Evolutionary conservation across 805 yeast species (phyloP).

Genomic region (Metschnikowia noctiluminum): DNA sequence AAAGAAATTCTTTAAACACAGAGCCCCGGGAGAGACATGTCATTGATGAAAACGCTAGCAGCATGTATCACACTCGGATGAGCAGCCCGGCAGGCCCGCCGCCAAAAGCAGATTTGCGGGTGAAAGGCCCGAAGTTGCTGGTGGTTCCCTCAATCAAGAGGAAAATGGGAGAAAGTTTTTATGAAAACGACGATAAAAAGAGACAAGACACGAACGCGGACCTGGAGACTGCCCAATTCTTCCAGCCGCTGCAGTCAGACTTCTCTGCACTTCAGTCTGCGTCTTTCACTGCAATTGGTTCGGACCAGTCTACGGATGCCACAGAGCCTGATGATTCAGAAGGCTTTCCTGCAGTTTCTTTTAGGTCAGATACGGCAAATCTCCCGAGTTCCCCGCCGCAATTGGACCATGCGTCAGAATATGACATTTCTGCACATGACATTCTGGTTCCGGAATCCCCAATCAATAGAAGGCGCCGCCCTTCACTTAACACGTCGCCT

Average conservation of each 20-base stretch:
- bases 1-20: slow-evolving; percentile 30
- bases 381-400: slow-evolving; percentile 42
- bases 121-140: slow-evolving; percentile 21
- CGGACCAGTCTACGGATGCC: slow-evolving; percentile 7
- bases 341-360: background rate
- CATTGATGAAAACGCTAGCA: slow-evolving; percentile 44
- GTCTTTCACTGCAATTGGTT: background rate
- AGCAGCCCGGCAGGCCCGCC: background rate
- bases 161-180: slow-evolving; percentile 42
- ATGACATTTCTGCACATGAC: slow-evolving; percentile 26
- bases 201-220: slow-evolving; percentile 25
- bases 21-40: slow-evolving; percentile 39
- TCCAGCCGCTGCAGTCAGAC: background rate
- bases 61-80: slow-evolving; percentile 40
- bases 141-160: slow-evolving; percentile 36
- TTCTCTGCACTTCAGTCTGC: background rate
- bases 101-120: slow-evolving; percentile 10
- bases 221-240: slow-evolving; percentile 2
- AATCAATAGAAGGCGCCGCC: slow-evolving; percentile 5
- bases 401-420: slow-evolving; percentile 30
- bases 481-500: slow-evolving; percentile 13
- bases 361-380: background rate
- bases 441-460: slow-evolving; percentile 30
- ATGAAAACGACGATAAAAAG: slow-evolving; percentile 40
- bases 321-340: slow-evolving; percentile 8